Evolutionary conservation across 1,139 yeast genomes (phyloP), one percentile per base, ranked within the genome.

Genomic region (Kurtzmaniella natalensis): DNA sequence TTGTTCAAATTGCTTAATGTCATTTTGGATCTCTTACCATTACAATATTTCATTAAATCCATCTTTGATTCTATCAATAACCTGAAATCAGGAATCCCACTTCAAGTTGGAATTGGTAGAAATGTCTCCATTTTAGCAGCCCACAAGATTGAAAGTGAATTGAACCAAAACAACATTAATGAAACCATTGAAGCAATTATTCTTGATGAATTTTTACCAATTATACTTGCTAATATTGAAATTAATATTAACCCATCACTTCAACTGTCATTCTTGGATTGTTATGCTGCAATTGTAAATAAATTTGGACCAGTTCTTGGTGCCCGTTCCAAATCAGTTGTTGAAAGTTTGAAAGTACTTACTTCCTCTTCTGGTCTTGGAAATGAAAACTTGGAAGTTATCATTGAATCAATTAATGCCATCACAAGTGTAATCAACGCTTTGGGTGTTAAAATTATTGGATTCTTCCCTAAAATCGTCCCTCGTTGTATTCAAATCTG

Each of bases 401-500:
- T 81, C 27, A 75, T 92, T 31, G 76, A 95, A 2, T 76, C 96
- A 2, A 68, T 88, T 38, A 76, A 81, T 48, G 80, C 83, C 38
- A 73, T 86, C 41, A 78, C 86, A 35, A 78, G 81, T 41, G 62
- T 86, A 37, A 73, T 86, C 35, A 76, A 79, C 36, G 72, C 78
- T 13, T 60, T 89, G 33, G 98, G 98, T 31, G 92, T 94, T 18
- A 84, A 87, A 50, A 72, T 82, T 39, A 82, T 92, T 55, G 94
- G 95, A 6, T 76, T 72, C 50, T 86, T 87, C 68, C 86, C 95
- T 21, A 81, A 80, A 56, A 79, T 89, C 48, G 76, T 92, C 39
- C 88, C 92, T 10, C 85, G 86, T 10, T 69, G 86, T 7, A 69
- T 87, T 40, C 61, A 65, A 26, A 70, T 86, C 31, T 81, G 86